phyloP scores from a whole-genome alignment of 306 rosid genomes.

The Dalbergia cultrata region DNA sequence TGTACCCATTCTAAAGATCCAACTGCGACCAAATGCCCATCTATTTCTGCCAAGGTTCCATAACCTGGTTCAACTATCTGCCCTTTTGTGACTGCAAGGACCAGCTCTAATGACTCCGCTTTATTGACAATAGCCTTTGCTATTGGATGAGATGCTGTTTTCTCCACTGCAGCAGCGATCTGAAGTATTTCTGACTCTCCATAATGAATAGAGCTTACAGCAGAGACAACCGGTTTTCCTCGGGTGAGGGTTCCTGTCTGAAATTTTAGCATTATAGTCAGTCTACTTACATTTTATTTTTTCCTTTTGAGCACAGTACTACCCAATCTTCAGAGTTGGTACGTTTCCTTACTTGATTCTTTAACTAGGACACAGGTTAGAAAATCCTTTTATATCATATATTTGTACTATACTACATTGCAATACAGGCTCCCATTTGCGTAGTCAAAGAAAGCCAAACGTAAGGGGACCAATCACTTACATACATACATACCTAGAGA shows the following conservation, averaged over 20 bases:
- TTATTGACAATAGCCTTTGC: conserved; percentile 85
- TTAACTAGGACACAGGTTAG: background rate
- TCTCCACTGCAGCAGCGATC: conserved; percentile 96
- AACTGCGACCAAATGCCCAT: conserved; percentile 86
- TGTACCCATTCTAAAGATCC: conserved; percentile 87
- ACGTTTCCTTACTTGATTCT: background rate
- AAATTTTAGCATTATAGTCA: conserved; percentile 41
- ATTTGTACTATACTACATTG: background rate
- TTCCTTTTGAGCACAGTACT: conserved; percentile 3
- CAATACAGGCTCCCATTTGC: conserved; percentile 1
- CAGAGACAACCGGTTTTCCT: conserved; percentile 92
- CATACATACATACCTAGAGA: background rate
- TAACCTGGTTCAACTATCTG: conserved; percentile 93
- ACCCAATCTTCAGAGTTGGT: conserved; percentile 13
- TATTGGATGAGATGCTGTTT: conserved; percentile 97
- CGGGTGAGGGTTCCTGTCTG: conserved; percentile 99
- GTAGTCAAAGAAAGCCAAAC: conserved; percentile 21
- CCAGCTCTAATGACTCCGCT: conserved; percentile 82
- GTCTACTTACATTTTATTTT: conserved; percentile 27
- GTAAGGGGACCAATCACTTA: background rate
- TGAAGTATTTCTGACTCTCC: conserved; percentile 81
- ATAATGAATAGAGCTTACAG: conserved; percentile 67
- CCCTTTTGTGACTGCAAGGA: conserved; percentile 73
- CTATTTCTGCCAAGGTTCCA: conserved; percentile 89
- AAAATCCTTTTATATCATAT: background rate